Conservation (phyloP, 257 asterid genomes). For the Solanum dulcamara region DNA sequence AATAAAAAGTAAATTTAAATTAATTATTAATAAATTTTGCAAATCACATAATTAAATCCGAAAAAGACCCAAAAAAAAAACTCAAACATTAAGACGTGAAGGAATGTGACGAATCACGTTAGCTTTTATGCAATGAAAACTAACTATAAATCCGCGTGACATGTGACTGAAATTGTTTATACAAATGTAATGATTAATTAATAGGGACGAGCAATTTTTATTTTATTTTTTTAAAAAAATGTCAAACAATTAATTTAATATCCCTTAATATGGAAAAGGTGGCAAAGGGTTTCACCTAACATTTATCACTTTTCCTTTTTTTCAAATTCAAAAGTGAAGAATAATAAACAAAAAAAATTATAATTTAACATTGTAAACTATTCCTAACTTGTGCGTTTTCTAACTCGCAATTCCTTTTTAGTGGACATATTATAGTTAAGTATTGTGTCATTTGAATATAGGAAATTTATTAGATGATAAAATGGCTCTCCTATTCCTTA, state of each 20-base stretch:
- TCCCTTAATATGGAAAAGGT: not conserved
- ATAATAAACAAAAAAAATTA: not conserved
- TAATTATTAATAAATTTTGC: too few relatives aligned
- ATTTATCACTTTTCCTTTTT: not conserved
- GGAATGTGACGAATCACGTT: not conserved
- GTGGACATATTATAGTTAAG: not conserved
- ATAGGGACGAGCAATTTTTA: not conserved
- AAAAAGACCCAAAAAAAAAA: too few relatives aligned
- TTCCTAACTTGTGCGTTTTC: not conserved
- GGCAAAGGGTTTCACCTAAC: not conserved
- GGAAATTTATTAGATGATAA: not conserved
- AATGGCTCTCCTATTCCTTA: not conserved
- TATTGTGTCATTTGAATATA: not conserved
- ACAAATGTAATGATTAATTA: constrained; percentile 17
- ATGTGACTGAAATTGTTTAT: constrained; percentile 29
- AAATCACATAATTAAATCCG: not conserved
- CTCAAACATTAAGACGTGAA: not conserved
- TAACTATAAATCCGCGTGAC: constrained; percentile 20
- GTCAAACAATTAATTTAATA: not conserved
- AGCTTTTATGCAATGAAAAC: too few relatives aligned
- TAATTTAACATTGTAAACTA: not conserved
- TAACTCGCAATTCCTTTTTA: not conserved
- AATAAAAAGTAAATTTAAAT: too few relatives aligned
- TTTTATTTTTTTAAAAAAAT: not conserved
- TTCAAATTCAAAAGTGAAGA: not conserved